Evolutionary conservation across 1,284 basidiomycete species (phyloP).

Genomic region (Inonotus hispidus): DNA sequence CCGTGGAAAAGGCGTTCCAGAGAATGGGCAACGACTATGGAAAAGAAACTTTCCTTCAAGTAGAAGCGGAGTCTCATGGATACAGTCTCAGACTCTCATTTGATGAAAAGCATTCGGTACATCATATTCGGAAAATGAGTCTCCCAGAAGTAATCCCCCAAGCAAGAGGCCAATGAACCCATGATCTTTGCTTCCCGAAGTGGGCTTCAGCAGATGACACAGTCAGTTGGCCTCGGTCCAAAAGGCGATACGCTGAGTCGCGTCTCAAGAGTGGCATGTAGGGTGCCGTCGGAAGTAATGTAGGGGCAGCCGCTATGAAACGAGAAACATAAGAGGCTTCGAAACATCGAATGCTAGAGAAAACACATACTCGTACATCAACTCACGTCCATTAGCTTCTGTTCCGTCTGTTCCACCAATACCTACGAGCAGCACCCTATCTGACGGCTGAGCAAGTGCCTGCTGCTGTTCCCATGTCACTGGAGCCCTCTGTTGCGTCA

Average conservation of each 20-base stretch:
- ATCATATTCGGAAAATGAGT: no score
- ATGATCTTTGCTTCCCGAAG: no score
- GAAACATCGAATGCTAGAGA: background rate
- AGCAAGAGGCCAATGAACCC: no score
- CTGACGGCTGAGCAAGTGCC: background rate
- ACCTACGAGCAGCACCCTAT: background rate
- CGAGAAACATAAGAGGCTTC: background rate
- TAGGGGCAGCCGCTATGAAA: slow-evolving; percentile 49
- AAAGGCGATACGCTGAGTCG: slow-evolving; percentile 38
- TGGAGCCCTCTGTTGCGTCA: background rate
- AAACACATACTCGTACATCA: slow-evolving; percentile 51
- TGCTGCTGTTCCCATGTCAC: background rate
- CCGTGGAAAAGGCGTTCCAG: no score
- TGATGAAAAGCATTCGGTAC: no score
- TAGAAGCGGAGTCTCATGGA: no score
- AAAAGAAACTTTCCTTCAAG: no score
- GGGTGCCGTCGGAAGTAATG: slow-evolving; percentile 46
- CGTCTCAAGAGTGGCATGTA: slow-evolving; percentile 50
- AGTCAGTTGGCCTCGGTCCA: slow-evolving; percentile 33
- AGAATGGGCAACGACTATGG: no score
- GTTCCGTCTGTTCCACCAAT: background rate
- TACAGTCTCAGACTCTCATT: no score
- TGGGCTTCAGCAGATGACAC: slow-evolving; percentile 45
- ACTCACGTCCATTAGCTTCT: slow-evolving; percentile 34
- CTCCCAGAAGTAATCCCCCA: no score